Conservation (phyloP, 169 alveolate species). For the Eimeria acervulina region DNA sequence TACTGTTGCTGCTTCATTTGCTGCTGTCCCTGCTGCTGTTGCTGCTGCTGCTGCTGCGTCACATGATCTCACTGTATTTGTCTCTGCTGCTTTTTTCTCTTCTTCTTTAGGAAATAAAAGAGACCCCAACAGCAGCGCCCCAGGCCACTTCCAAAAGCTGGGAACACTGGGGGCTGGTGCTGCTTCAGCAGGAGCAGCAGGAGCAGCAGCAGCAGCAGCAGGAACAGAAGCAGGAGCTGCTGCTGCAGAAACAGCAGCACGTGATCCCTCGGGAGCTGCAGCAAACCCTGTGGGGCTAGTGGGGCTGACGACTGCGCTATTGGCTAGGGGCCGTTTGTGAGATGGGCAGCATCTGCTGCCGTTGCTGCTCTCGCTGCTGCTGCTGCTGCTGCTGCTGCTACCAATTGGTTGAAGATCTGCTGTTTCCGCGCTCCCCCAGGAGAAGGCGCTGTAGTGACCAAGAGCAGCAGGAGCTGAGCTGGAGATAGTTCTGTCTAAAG, state of each 20-base stretch:
- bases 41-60: slow-evolving; percentile 26
- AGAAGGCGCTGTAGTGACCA: not conserved
- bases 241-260: not conserved
- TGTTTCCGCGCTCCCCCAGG: not conserved
- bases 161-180: slow-evolving; percentile 6
- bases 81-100: not conserved
- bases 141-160: slow-evolving; percentile 71
- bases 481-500: slow-evolving; percentile 16
- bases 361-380: slow-evolving; percentile 57
- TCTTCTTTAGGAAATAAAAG: not conserved
- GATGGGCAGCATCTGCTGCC: slow-evolving; percentile 12
- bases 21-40: slow-evolving; percentile 30
- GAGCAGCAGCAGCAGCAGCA: not conserved
- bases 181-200: slow-evolving; percentile 21
- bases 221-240: slow-evolving; percentile 8
- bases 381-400: slow-evolving; percentile 40
- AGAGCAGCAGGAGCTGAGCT: slow-evolving; percentile 41
- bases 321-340: not conserved
- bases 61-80: not conserved
- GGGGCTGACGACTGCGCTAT: not conserved
- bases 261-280: not conserved
- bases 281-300: not conserved
- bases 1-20: not conserved
- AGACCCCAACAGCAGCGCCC: slow-evolving; percentile 50
- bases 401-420: not conserved